A percentile compares a stretch with the other conserved stretches of the same genome.
These are phyloP conservation scores for Gigaspora rosea DNA, from an alignment of 192 early-diverging fungal species.

Conservation along the genomic window DNA sequence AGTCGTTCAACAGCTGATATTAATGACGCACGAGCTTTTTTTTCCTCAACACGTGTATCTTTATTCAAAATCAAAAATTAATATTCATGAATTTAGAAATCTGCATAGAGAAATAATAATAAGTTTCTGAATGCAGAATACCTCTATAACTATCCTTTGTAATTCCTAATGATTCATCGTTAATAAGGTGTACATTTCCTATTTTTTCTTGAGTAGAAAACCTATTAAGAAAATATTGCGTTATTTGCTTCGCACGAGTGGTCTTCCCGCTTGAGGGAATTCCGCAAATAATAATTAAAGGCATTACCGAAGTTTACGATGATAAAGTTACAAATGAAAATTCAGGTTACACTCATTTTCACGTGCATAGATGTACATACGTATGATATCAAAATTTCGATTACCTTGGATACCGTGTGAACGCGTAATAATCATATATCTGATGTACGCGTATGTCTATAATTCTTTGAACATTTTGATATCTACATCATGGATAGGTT, in stretches of 20 bases:
- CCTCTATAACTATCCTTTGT: slow-evolving; percentile 62
- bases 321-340: neutral
- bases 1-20: slow-evolving; percentile 89
- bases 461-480: too few relatives aligned
- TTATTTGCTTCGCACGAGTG: slow-evolving; percentile 73
- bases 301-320: slow-evolving; percentile 61
- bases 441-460: too few relatives aligned
- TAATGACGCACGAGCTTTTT: slow-evolving; percentile 81
- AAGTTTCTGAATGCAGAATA: slow-evolving; percentile 39
- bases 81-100: neutral
- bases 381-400: too few relatives aligned
- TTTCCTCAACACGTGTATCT: slow-evolving; percentile 70
- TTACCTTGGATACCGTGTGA: too few relatives aligned
- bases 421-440: too few relatives aligned
- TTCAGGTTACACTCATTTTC: too few relatives aligned
- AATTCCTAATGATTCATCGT: slow-evolving; percentile 76
- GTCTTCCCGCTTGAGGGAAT: slow-evolving; percentile 92
- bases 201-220: slow-evolving; percentile 40
- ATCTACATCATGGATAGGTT: too few relatives aligned
- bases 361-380: too few relatives aligned
- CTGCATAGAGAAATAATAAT: slow-evolving; percentile 31
- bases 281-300: slow-evolving; percentile 86
- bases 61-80: neutral
- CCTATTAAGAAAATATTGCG: slow-evolving; percentile 52
- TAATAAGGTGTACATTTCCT: slow-evolving; percentile 66